These are phyloP conservation scores for Didymella exigua DNA, from an alignment of 2,329 filamentous ascomycete genomes.

Conservation along the genomic window DNA sequence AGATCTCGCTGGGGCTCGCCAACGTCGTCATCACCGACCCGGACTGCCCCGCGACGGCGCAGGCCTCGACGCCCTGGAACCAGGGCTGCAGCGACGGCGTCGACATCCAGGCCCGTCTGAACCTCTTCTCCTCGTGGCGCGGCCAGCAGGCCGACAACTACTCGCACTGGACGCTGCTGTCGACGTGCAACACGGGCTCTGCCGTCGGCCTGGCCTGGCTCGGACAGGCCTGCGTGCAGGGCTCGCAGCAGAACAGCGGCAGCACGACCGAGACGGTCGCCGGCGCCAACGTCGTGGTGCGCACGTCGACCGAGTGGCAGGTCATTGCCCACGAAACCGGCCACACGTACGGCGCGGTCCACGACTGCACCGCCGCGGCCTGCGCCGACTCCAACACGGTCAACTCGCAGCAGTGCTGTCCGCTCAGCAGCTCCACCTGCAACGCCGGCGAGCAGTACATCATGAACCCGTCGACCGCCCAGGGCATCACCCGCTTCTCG, in stretches of 20 bases:
- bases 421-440: conserved; percentile 69
- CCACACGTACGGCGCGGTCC: conserved; percentile 93
- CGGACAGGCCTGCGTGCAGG: conserved; percentile 78
- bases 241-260: conserved; percentile 54
- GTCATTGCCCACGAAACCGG: conserved; percentile 93
- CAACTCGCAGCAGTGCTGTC: conserved; percentile 76
- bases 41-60: conserved; percentile 73
- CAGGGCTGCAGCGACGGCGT: conserved; percentile 67
- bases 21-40: conserved; percentile 80
- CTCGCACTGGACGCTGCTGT: conserved; percentile 91
- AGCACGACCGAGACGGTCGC: conserved; percentile 72
- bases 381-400: conserved; percentile 68
- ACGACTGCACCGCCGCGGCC: conserved; percentile 78
- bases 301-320: conserved; percentile 86
- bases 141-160: conserved; percentile 77
- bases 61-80: conserved; percentile 80
- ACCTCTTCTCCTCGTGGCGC: conserved; percentile 87
- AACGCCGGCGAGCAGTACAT: conserved; percentile 81
- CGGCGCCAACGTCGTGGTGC: conserved; percentile 87
- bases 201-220: conserved; percentile 94
- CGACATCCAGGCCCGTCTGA: conserved; percentile 78
- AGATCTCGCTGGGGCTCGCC: conserved; percentile 87
- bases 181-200: conserved; percentile 77
- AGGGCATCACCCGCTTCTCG: conserved; percentile 78
- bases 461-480: conserved; percentile 90